Evolutionary conservation across 2,329 filamentous ascomycete species (phyloP), one percentile per base, ranked within the genome.

Genomic region (Botrytis tulipae): DNA sequence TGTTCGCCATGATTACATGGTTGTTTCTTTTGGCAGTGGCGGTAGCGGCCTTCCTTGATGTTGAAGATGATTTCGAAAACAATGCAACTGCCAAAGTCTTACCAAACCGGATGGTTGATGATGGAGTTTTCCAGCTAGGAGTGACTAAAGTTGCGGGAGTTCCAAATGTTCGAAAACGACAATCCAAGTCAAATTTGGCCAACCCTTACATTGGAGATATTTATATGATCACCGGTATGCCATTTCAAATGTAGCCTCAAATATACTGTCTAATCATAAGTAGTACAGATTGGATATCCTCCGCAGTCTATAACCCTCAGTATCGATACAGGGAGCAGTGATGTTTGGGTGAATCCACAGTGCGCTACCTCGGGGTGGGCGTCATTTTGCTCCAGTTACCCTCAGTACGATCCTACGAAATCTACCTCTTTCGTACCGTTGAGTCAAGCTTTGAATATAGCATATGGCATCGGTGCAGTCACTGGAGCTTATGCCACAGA

Each of bases 361-460:
- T 73, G 71, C 42, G 69, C 65, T 69, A 73, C 65, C n/a, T 73
- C 71, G 37, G 65, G 71, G 61, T 73, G 71, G 65, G 18, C 37
- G 29, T 51, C 71, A 12, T 73, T 73, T 60, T 73, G 71, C 25
- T 12, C 18, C 29, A 35, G 7, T 25, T 73, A 51, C 18, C 54
- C 71, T 42, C 63, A 54, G 35, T 70, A 70, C 54, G n/a, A 70
- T 44, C 65, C 51, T 22, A 51, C 54, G 5, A 73, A 70, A 35
- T 73, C 71, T 32, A 46, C 54, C 0, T 60, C 51, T 9, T 73
- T 70, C 35, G 29, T 48, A 46, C 51, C 63, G 9, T 60, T 59
- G 35, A 62, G 51, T 32, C 42, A 48, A 22, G 42, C 54, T 10
- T 42, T 70, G n/a, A 69, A 69, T 54, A 25, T 73, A 40, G 54